Conservation (phyloP, 2,329 filamentous ascomycete species). For the Talaromyces sp. region DNA sequence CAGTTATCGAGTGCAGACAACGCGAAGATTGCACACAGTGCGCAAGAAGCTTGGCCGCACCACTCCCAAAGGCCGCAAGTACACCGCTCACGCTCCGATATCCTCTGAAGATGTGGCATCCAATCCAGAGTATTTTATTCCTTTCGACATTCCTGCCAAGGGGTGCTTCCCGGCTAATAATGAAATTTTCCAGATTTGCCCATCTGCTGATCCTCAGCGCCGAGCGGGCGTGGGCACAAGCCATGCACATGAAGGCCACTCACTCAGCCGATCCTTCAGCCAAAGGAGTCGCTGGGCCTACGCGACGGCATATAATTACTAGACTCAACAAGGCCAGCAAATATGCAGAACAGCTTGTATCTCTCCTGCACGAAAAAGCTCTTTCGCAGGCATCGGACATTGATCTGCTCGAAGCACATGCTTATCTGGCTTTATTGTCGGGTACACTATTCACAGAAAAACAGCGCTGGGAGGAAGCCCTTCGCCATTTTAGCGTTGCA, state of each 20-base stretch:
- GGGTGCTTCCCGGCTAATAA: background rate
- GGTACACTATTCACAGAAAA: constrained; percentile 83
- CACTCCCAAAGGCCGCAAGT: constrained; percentile 83
- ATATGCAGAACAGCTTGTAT: constrained; percentile 63
- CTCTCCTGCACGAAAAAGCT: constrained; percentile 58
- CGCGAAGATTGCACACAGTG: constrained; percentile 73
- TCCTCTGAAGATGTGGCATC: constrained; percentile 69
- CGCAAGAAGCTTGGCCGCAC: constrained; percentile 80
- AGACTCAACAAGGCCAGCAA: constrained; percentile 74
- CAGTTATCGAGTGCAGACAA: constrained; percentile 74
- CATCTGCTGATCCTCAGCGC: constrained; percentile 77
- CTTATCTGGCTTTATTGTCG: constrained; percentile 71
- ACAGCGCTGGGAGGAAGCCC: constrained; percentile 74
- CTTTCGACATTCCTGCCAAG: background rate
- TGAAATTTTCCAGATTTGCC: constrained; percentile 55
- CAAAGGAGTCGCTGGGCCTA: constrained; percentile 71
- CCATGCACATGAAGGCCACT: constrained; percentile 85
- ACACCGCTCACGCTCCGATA: constrained; percentile 63
- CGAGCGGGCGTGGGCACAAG: constrained; percentile 91
- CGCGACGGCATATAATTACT: constrained; percentile 83
- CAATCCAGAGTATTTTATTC: constrained; percentile 64
- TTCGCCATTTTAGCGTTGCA: constrained; percentile 69
- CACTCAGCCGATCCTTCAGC: constrained; percentile 68
- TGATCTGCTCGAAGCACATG: constrained; percentile 78
- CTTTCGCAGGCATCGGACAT: constrained; percentile 61